Percentiles rank a stretch among this genome's conserved stretches.
phyloP scores from a whole-genome alignment of 441 rosid genomes.

The Cnidoscolus chayamansa region DNA sequence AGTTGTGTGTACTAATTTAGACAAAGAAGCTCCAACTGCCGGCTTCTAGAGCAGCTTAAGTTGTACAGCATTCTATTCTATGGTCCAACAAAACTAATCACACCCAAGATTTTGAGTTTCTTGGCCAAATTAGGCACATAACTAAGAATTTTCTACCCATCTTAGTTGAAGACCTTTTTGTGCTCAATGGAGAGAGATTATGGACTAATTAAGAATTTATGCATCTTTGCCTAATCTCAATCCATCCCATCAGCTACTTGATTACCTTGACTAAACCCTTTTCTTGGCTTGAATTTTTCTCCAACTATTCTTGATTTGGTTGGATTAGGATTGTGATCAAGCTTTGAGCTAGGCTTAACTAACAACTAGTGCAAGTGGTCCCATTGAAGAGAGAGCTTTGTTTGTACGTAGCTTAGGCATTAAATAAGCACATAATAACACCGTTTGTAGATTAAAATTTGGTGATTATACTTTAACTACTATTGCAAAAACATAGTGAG shows the following conservation, averaged over 20 bases:
- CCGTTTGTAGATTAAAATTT: conserved; percentile 2
- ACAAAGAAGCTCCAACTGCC: neutral
- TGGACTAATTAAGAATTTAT: neutral
- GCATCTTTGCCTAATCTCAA: conserved; percentile 8
- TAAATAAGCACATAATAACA: conserved; percentile 7
- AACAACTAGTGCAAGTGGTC: conserved; percentile 17
- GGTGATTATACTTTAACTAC: neutral
- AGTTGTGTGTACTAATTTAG: neutral
- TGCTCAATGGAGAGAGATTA: neutral
- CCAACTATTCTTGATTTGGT: conserved; percentile 16
- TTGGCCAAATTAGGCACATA: conserved; percentile 9
- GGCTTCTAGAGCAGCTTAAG: too few relatives aligned
- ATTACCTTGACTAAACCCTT: neutral
- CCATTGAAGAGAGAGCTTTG: neutral
- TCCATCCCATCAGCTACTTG: neutral
- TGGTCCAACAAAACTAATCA: neutral
- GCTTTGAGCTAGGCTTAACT: neutral
- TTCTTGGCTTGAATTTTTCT: neutral
- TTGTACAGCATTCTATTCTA: too few relatives aligned
- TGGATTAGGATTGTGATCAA: conserved; percentile 9
- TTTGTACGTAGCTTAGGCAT: conserved; percentile 11
- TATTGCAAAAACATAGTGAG: neutral
- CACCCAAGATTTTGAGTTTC: neutral
- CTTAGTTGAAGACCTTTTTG: neutral
- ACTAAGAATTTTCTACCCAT: neutral